Evolutionary conservation across 768 basidiomycete genomes (phyloP), one percentile per base, ranked within the genome.

Genomic region (Psilocybe sp.): DNA sequence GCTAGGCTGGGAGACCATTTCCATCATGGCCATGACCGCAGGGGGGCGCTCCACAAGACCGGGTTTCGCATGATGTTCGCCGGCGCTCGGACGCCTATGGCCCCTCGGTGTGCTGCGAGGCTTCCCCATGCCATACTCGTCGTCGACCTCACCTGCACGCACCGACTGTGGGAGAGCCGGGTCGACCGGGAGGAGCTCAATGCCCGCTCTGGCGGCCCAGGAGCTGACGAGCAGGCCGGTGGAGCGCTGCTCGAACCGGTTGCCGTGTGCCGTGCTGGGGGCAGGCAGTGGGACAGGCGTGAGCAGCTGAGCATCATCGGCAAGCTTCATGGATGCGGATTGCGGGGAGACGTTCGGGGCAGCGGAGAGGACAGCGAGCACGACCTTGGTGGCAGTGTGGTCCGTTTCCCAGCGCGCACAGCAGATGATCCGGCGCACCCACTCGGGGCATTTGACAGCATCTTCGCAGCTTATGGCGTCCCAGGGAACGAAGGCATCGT

Each of bases 401-500:
- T 86, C 76, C 37, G 77, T 64, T 60, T 89, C 88, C 86, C 86
- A 92, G 14, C 78, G 78, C 2, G 85, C 87, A 61, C 90, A 91
- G 61, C 87, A 92, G 50, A 92, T 84, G 32, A 87, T 88, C 50
- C 89, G 79, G 54, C 90, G 81, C 23, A 92, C 79, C 90, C 90
- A 92, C 61, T 92, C 90, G 11, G 90, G 90, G 8, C 85, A 84
- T 1, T 60, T 51, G 11, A 63, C 56, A 6, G 56, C 62, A 33
- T 78, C 75, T 40, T 65, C 69, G 68, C 87, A 82, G 3, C 68
- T 55, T 49, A 92, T 85, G 49, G 73, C 67, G 65, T 92, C 89
- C 90, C 90, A 93, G 20, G 79, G 80, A 28, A 91, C 84, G 63
- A 85, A 92, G 1, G 88, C 91, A 39, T 89, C 84, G 58, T 92